A percentile compares a stretch with the other conserved stretches of the same genome.
Evolutionary conservation across 192 early-diverging fungal species (phyloP).

Genomic region (Allomyces macrogynus): DNA sequence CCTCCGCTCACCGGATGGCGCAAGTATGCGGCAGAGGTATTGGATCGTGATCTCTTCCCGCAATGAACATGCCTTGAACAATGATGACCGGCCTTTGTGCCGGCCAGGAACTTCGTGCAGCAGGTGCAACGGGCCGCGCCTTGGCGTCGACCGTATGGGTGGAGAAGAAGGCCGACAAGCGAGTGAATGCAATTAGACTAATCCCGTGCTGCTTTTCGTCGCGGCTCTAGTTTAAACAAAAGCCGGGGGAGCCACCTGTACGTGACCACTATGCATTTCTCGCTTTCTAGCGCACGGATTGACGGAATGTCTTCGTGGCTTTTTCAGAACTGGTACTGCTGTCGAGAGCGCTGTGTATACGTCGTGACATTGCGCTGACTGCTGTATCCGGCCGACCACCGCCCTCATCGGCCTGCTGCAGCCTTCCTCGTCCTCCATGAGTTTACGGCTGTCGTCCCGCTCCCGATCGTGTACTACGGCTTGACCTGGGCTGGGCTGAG

Average conservation of each 20-base stretch:
- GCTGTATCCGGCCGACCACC: too few species aligned
- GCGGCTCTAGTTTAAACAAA: neutral
- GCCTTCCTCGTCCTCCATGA: constrained; percentile 28
- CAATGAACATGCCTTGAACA: too few species aligned
- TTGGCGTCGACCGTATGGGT: too few species aligned
- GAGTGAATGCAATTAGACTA: too few species aligned
- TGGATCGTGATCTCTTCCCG: neutral
- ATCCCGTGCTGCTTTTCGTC: neutral
- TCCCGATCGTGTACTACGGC: constrained; percentile 22
- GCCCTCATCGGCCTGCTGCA: too few species aligned
- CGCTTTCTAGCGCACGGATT: too few species aligned
- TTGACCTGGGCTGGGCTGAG: constrained; percentile 10
- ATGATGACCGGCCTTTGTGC: too few species aligned
- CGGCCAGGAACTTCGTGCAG: too few species aligned
- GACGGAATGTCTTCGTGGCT: too few species aligned
- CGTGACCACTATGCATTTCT: neutral
- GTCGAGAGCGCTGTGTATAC: neutral
- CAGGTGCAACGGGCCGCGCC: too few species aligned
- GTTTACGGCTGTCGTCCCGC: constrained; percentile 24
- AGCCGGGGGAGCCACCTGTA: neutral
- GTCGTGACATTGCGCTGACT: neutral
- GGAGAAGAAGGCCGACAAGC: too few species aligned
- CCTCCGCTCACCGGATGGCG: neutral
- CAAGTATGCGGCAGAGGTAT: neutral
- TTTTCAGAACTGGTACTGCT: neutral